Percentiles rank a stretch among this genome's conserved stretches.
Evolutionary conservation across 169 alveolate genomes (phyloP).

Genomic region (Plasmodium blacklocki): DNA sequence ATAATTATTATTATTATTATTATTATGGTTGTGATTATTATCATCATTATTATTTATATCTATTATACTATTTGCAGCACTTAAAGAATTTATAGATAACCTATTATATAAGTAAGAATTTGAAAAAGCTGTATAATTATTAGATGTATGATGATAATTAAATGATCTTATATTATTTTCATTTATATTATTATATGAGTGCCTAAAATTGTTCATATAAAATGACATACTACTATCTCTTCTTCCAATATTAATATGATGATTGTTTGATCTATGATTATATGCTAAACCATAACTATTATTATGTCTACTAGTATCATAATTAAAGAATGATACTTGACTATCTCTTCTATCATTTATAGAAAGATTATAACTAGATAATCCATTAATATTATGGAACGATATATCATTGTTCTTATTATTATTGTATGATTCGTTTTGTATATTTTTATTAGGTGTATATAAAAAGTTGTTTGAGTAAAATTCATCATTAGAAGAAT

Average conservation of each 20-base stretch:
- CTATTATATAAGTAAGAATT: neutral
- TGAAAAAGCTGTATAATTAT: neutral
- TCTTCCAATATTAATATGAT: constrained; percentile 5
- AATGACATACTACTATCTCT: constrained; percentile 29
- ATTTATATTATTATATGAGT: neutral
- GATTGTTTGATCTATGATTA: constrained; percentile 21
- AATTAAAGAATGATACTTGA: constrained; percentile 15
- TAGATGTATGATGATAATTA: constrained; percentile 5
- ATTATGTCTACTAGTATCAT: constrained; percentile 15
- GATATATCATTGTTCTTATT: constrained; percentile 48
- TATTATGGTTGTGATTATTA: neutral
- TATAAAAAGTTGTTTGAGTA: constrained; percentile 68
- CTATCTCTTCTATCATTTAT: constrained; percentile 26
- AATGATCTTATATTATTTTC: neutral
- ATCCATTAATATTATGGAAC: constrained; percentile 36
- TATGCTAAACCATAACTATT: constrained; percentile 18
- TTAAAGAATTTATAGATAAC: constrained; percentile 19
- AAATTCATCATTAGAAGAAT: constrained; percentile 66
- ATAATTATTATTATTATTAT: neutral
- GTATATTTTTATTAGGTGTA: constrained; percentile 47
- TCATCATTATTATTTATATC: neutral
- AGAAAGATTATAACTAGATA: constrained; percentile 8
- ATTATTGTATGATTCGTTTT: neutral
- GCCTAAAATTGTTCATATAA: neutral
- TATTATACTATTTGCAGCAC: constrained; percentile 8